Base-by-base conservation (phyloP, 2,329 filamentous ascomycete species). In the Penicillium paneum region DNA sequence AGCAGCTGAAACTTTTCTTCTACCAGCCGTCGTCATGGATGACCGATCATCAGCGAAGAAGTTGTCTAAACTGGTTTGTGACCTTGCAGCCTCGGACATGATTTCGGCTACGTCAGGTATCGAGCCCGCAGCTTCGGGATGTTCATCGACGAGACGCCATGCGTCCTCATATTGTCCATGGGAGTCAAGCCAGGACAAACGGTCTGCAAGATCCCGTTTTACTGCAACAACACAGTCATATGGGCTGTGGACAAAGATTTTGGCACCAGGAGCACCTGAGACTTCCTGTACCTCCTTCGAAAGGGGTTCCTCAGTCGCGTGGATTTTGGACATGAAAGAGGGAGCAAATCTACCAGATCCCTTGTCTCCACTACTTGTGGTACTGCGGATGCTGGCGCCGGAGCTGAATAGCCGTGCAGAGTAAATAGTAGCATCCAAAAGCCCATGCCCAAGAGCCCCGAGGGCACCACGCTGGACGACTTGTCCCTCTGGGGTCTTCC, bases 211-310 rank as follows among this genome's bases (percentile, higher is more conserved):
- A 66, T 96, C 92, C 62, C 94, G 82, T 69, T 92, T 92, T 2
- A 94, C 90, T 0, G 91, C 90, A 51, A 97, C 78, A n/a, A 97
- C 88, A 65, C 92, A 97, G 73, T 99, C 94, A 68, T 95, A 99
- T 0, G 94, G 94, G 64, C 91, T 97, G 66, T 96, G 91, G 38
- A 99, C 90, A 69, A 97, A 97, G 15, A 99, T 89, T 67, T 97
- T 89, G 61, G 87, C 78, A 7, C 86, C 86, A 35, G 81, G 77
- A 10, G 80, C 79, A 5, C 76, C 72, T 17, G 76, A 75, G 60
- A 81, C 76, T 43, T 78, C 79, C 60, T 81, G 78, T 2, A 74
- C 59, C 57, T 76, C 71, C 59, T 74, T 74, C 19, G 71, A 59
- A 41, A 72, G 52, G 57, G 69, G 67, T 26, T 72, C 72, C 24